These are phyloP conservation scores for Maudiozyma barnettii DNA, from an alignment of 805 yeast species.

Conservation along the genomic window DNA sequence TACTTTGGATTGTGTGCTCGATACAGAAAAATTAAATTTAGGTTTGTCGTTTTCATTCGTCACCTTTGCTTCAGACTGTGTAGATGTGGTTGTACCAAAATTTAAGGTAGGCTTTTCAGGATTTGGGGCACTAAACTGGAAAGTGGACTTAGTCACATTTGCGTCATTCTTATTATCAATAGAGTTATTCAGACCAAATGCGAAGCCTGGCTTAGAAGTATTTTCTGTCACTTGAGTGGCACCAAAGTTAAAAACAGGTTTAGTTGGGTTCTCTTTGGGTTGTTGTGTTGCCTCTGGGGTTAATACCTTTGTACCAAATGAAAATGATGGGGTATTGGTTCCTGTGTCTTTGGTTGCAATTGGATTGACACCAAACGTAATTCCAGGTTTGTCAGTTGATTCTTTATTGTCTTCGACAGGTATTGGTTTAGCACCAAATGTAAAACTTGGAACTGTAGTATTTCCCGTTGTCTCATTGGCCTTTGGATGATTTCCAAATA, in stretches of 20 bases:
- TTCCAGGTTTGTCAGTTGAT: neutral
- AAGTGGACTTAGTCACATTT: conserved; percentile 5
- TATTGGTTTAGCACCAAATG: conserved; percentile 9
- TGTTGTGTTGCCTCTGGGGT: neutral
- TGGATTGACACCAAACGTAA: neutral
- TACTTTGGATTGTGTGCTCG: neutral
- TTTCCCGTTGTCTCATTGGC: neutral
- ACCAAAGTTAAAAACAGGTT: neutral
- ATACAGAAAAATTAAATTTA: conserved; percentile 4
- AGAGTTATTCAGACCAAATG: neutral
- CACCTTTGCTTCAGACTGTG: neutral
- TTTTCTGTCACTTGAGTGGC: neutral
- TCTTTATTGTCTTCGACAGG: conserved; percentile 2
- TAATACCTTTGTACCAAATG: neutral
- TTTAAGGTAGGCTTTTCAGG: conserved; percentile 5
- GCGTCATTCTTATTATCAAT: neutral
- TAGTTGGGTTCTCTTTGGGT: no score
- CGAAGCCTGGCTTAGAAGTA: neutral
- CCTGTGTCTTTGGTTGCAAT: neutral
- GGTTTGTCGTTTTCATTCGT: neutral
- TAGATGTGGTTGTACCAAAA: conserved; percentile 4
- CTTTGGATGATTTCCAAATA: neutral
- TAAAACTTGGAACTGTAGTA: neutral
- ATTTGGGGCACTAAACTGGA: conserved; percentile 6
- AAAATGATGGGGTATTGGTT: neutral